A percentile compares a stretch with the other conserved stretches of the same genome.
Conservation (phyloP, 345 rosid species). For the Eucalyptus virginea region DNA sequence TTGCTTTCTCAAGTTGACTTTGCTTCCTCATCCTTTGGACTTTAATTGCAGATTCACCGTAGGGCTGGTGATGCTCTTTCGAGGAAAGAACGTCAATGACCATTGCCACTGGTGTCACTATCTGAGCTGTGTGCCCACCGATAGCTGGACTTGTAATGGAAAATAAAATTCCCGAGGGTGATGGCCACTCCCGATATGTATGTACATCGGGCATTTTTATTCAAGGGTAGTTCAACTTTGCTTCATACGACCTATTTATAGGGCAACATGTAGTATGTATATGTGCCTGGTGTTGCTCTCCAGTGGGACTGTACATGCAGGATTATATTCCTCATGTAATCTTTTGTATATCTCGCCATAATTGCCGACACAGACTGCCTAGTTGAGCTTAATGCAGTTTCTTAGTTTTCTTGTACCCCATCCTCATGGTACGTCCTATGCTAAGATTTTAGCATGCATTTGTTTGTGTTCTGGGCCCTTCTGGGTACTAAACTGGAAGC, state of each 20-base stretch:
- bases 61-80: conserved; percentile 54
- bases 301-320: neutral
- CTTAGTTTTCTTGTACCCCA: neutral
- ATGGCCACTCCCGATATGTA: neutral
- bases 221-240: neutral
- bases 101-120: conserved; percentile 88
- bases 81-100: conserved; percentile 51
- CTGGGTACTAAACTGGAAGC: neutral
- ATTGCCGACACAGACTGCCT: neutral
- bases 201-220: neutral
- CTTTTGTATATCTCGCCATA: conserved; percentile 7
- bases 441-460: neutral
- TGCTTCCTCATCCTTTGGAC: neutral
- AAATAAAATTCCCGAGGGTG: neutral
- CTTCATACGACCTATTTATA: neutral
- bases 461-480: neutral
- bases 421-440: neutral
- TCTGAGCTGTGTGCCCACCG: conserved; percentile 71
- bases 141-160: conserved; percentile 58
- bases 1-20: neutral
- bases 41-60: conserved; percentile 36
- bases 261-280: neutral
- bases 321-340: neutral
- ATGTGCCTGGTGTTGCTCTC: neutral
- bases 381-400: neutral